Conservation (phyloP, 1,284 basidiomycete species). For the Exobasidium cylindrosporum region DNA sequence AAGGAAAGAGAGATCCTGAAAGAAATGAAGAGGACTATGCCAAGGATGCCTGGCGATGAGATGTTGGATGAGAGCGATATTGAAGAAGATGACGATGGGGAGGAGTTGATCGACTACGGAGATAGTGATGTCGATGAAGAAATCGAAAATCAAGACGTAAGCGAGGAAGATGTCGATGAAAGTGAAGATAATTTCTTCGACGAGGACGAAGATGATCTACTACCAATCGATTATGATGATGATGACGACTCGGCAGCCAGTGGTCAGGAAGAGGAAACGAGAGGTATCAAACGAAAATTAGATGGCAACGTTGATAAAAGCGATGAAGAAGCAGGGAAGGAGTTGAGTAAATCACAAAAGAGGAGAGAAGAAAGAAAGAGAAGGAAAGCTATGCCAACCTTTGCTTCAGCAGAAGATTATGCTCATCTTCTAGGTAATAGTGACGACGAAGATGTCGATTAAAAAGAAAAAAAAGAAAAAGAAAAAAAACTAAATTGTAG, state of each 20-base stretch:
- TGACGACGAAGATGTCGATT: conserved; percentile 14
- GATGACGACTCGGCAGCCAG: conserved; percentile 8
- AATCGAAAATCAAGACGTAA: conserved; percentile 9
- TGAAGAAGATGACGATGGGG: conserved; percentile 31
- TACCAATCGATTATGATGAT: conserved; percentile 41
- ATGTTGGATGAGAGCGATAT: conserved; percentile 57
- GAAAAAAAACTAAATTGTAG: background rate
- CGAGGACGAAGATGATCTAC: conserved; percentile 52
- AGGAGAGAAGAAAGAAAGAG: conserved; percentile 8
- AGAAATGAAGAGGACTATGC: conserved; percentile 57
- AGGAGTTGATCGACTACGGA: conserved; percentile 23
- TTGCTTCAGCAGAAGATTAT: conserved; percentile 94
- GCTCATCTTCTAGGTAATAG: conserved; percentile 69
- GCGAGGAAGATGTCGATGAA: conserved; percentile 23
- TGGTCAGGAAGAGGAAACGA: background rate
- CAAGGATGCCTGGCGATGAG: conserved; percentile 61
- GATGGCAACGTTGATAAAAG: conserved; percentile 22
- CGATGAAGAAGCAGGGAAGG: conserved; percentile 23
- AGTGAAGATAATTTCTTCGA: conserved; percentile 41
- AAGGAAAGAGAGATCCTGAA: conserved; percentile 57
- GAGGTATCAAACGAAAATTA: background rate
- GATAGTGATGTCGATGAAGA: conserved; percentile 27
- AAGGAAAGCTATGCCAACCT: conserved; percentile 69
- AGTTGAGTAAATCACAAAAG: conserved; percentile 11
- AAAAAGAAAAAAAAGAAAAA: conserved; percentile 10